These are phyloP conservation scores for Chalciporus sphaerocephalus DNA, from an alignment of 768 basidiomycete species.

Conservation along the genomic window DNA sequence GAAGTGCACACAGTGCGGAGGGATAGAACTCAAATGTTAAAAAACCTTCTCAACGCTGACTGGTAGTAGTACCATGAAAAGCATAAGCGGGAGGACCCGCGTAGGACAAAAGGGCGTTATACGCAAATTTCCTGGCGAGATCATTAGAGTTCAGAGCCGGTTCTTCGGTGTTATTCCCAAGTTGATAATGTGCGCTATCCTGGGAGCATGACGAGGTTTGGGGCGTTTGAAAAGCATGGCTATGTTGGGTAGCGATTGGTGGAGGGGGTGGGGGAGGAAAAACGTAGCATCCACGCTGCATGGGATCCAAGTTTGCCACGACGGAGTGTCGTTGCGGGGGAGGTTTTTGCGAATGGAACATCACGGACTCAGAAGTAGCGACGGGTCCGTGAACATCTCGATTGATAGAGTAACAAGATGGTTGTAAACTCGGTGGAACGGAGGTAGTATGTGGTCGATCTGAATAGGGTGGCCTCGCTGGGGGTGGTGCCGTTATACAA, in stretches of 20 bases:
- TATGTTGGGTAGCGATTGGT: not conserved
- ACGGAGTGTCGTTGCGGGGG: not conserved
- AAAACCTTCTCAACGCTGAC: constrained; percentile 4
- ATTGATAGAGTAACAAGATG: not conserved
- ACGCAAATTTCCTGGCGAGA: constrained; percentile 7
- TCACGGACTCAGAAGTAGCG: not conserved
- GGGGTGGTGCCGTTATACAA: not conserved
- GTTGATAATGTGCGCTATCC: constrained; percentile 1
- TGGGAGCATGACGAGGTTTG: constrained; percentile 1
- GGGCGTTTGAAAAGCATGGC: not conserved
- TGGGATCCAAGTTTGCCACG: constrained; percentile 1
- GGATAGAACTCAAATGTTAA: not conserved
- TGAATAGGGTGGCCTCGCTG: not conserved
- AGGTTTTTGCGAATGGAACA: not conserved
- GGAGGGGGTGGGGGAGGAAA: not conserved
- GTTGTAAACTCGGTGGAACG: not conserved
- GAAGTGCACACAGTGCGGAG: not conserved
- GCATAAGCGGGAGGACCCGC: constrained; percentile 1
- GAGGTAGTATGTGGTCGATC: not conserved
- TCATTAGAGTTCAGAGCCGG: constrained; percentile 5
- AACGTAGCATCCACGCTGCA: not conserved
- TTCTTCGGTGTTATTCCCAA: constrained; percentile 7
- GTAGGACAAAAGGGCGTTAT: constrained; percentile 4
- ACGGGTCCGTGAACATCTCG: not conserved
- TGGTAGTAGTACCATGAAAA: constrained; percentile 3